These are phyloP conservation scores for Nannochloropsis salina DNA, from an alignment of 108 stramenopile species.

Conservation along the genomic window DNA sequence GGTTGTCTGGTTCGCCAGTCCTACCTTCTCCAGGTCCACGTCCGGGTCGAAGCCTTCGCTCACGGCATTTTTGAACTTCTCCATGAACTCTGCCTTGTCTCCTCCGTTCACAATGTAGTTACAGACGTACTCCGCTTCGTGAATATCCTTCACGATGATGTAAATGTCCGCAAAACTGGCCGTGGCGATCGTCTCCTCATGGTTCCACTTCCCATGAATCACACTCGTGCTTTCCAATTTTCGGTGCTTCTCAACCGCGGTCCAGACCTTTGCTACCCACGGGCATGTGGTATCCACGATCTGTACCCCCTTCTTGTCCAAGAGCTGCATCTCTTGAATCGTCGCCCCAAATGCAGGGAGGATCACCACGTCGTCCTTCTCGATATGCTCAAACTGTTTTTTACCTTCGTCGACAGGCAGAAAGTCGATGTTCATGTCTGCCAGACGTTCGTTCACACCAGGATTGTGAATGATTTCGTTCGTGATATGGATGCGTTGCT, in stretches of 20 bases:
- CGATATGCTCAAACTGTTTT: conserved; percentile 70
- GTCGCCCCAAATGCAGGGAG: conserved; percentile 91
- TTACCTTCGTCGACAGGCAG: conserved; percentile 62
- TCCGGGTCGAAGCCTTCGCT: conserved; percentile 90
- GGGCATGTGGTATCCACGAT: conserved; percentile 95
- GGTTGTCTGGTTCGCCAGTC: conserved; percentile 93
- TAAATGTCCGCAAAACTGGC: conserved; percentile 82
- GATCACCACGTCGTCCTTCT: conserved; percentile 86
- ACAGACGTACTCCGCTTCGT: conserved; percentile 88
- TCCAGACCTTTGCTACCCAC: conserved; percentile 98
- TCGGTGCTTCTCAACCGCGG: conserved; percentile 84
- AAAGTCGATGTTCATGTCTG: conserved; percentile 77
- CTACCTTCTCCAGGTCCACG: conserved; percentile 79
- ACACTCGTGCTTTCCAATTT: conserved; percentile 71
- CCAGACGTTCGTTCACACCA: conserved; percentile 82
- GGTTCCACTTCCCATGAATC: conserved; percentile 90
- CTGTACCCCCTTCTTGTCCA: conserved; percentile 70
- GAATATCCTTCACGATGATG: conserved; percentile 85
- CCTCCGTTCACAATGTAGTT: conserved; percentile 86
- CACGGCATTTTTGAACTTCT: conserved; percentile 78
- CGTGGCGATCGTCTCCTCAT: conserved; percentile 93
- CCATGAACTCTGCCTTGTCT: conserved; percentile 61
- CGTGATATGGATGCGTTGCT: conserved; percentile 77
- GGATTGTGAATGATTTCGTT: conserved; percentile 96
- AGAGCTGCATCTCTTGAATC: conserved; percentile 76